Evolutionary conservation across 148 eudicot species (phyloP).

Genomic region (Heliosperma pusillum): DNA sequence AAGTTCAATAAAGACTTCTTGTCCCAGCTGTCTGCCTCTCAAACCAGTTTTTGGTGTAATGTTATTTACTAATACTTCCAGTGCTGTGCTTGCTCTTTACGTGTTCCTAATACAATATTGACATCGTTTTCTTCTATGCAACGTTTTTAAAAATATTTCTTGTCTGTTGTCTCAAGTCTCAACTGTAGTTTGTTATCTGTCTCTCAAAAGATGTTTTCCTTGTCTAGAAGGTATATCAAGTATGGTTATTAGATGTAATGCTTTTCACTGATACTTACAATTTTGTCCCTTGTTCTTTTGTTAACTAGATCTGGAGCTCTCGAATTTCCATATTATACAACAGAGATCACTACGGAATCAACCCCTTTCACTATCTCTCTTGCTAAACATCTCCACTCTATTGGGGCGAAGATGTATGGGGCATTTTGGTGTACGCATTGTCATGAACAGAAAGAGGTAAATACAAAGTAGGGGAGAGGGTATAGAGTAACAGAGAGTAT

Average conservation of each 20-base stretch:
- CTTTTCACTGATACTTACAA: background rate
- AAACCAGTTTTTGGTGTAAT: background rate
- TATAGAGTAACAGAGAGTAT: background rate
- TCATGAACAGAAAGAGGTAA: conserved; percentile 81
- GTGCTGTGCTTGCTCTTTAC: no score
- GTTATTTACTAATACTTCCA: no score
- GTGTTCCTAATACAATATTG: no score
- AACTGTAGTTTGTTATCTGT: no score
- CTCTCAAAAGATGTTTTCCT: no score
- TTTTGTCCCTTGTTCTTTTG: conserved; percentile 12
- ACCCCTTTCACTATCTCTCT: conserved; percentile 68
- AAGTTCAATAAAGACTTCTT: background rate
- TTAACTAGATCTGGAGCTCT: conserved; percentile 50
- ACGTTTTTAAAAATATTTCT: no score
- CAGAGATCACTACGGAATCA: conserved; percentile 58
- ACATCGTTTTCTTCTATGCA: no score
- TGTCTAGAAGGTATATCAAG: background rate
- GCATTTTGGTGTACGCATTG: conserved; percentile 99
- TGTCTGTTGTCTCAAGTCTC: no score
- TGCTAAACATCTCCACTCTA: conserved; percentile 75
- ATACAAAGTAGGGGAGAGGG: background rate
- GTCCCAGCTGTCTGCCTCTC: background rate
- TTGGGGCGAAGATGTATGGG: conserved; percentile 95
- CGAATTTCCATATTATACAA: conserved; percentile 53
- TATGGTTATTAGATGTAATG: background rate